These are phyloP conservation scores for Leucogyrophana mollusca DNA, from an alignment of 768 basidiomycete genomes.

Conservation along the genomic window DNA sequence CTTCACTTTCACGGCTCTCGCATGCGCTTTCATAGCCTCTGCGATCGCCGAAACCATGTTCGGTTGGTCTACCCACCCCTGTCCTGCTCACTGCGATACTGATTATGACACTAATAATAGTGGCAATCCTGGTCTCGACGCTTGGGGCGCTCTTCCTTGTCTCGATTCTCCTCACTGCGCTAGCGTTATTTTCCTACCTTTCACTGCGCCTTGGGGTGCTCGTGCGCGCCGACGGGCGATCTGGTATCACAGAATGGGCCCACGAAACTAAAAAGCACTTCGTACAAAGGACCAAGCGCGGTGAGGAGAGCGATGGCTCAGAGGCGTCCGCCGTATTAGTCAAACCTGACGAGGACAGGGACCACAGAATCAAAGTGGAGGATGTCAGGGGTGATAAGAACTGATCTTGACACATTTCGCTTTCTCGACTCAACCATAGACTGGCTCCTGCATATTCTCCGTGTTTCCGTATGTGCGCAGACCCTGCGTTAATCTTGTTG, in stretches of 20 bases:
- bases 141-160: conserved; percentile 32
- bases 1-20: conserved; percentile 36
- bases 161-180: conserved; percentile 32
- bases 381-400: conserved; percentile 5
- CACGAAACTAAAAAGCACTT: conserved; percentile 25
- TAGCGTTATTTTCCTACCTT: conserved; percentile 30
- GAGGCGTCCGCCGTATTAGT: conserved; percentile 24
- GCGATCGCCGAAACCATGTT: conserved; percentile 27
- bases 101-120: conserved; percentile 26
- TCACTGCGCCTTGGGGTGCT: conserved; percentile 32
- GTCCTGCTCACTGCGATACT: not conserved
- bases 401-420: not conserved
- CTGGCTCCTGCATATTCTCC: no score
- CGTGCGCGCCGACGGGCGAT: conserved; percentile 32
- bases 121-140: conserved; percentile 30
- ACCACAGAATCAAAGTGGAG: conserved; percentile 19
- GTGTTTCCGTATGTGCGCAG: no score
- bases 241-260: conserved; percentile 29
- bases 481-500: no score
- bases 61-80: conserved; percentile 16
- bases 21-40: conserved; percentile 29
- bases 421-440: no score
- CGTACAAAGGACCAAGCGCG: conserved; percentile 6
- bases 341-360: conserved; percentile 12
- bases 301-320: conserved; percentile 21